Evolutionary conservation across 2,329 filamentous ascomycete genomes (phyloP).

Genomic region (Ophiobolus disseminans): DNA sequence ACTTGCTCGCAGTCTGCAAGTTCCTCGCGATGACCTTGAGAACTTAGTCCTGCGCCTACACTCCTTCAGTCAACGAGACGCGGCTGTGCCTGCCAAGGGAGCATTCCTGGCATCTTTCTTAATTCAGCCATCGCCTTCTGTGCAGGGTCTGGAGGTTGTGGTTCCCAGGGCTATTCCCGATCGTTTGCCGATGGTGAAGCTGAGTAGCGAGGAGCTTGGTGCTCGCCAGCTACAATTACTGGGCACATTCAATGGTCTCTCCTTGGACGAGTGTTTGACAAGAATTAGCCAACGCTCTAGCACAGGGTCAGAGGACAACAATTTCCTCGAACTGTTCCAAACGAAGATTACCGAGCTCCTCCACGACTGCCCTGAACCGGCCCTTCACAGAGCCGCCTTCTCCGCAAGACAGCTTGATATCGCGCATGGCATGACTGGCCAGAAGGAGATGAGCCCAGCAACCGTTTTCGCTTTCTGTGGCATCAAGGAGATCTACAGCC

Average conservation of each 20-base stretch:
- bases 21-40: slow-evolving; percentile 68
- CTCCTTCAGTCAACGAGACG: slow-evolving; percentile 53
- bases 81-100: slow-evolving; percentile 58
- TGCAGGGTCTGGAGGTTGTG: slow-evolving; percentile 54
- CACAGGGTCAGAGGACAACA: slow-evolving; percentile 23
- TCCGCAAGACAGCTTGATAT: slow-evolving; percentile 50
- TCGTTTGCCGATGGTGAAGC: slow-evolving; percentile 54
- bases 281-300: slow-evolving; percentile 39
- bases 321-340: slow-evolving; percentile 37
- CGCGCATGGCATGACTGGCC: slow-evolving; percentile 27
- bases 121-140: slow-evolving; percentile 46
- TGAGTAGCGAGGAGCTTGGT: slow-evolving; percentile 41
- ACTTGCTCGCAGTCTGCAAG: slow-evolving; percentile 76
- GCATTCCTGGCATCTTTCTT: slow-evolving; percentile 50
- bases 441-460: slow-evolving; percentile 37
- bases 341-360: slow-evolving; percentile 48
- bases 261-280: slow-evolving; percentile 39
- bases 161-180: slow-evolving; percentile 51
- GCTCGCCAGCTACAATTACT: slow-evolving; percentile 29
- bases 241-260: slow-evolving; percentile 33
- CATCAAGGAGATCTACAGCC: slow-evolving; percentile 51
- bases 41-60: slow-evolving; percentile 70
- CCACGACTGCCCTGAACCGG: slow-evolving; percentile 48
- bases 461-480: slow-evolving; percentile 55
- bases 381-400: slow-evolving; percentile 53